Percentiles rank a stretch among this genome's conserved stretches.
phyloP scores from a whole-genome alignment of 2,329 filamentous ascomycete genomes.

The Chalaropsis ovoidea region DNA sequence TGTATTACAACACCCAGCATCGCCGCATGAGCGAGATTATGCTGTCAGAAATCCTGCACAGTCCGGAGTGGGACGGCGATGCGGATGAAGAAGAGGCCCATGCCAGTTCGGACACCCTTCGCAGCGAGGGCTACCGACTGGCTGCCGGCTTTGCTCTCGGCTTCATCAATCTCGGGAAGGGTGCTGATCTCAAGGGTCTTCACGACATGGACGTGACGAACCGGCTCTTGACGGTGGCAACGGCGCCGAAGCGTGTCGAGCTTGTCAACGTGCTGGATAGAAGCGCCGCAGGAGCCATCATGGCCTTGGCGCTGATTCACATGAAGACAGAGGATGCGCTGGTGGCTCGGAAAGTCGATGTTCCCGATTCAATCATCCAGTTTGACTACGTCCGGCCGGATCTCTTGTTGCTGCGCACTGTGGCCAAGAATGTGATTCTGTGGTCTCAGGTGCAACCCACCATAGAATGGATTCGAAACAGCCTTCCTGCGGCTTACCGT shows the following conservation, averaged over 20 bases:
- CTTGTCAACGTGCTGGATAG: conserved; percentile 88
- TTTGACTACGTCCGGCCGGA: conserved; percentile 95
- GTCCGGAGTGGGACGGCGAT: conserved; percentile 30
- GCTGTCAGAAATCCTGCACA: conserved; percentile 90
- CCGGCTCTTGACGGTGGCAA: conserved; percentile 72
- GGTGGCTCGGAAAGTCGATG: conserved; percentile 82
- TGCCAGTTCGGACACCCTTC: conserved; percentile 73
- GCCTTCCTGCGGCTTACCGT: conserved; percentile 61
- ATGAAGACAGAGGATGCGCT: conserved; percentile 91
- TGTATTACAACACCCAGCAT: conserved; percentile 93
- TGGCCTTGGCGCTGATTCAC: conserved; percentile 83
- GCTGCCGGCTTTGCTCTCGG: conserved; percentile 89
- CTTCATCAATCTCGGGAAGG: conserved; percentile 88
- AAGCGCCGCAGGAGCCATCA: conserved; percentile 82
- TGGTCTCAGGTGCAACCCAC: conserved; percentile 74
- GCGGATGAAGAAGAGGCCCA: conserved; percentile 44
- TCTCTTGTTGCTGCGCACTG: conserved; percentile 76
- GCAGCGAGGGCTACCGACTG: conserved; percentile 91
- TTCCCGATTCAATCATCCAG: conserved; percentile 79
- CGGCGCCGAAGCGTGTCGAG: conserved; percentile 81
- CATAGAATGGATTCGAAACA: conserved; percentile 63
- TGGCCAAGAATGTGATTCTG: conserved; percentile 83
- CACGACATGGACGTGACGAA: conserved; percentile 92
- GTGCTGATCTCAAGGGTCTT: conserved; percentile 74
- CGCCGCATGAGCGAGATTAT: conserved; percentile 98